These are phyloP conservation scores for Yamadazyma pseudoaaseri DNA, from an alignment of 1,139 yeast species.

Conservation along the genomic window DNA sequence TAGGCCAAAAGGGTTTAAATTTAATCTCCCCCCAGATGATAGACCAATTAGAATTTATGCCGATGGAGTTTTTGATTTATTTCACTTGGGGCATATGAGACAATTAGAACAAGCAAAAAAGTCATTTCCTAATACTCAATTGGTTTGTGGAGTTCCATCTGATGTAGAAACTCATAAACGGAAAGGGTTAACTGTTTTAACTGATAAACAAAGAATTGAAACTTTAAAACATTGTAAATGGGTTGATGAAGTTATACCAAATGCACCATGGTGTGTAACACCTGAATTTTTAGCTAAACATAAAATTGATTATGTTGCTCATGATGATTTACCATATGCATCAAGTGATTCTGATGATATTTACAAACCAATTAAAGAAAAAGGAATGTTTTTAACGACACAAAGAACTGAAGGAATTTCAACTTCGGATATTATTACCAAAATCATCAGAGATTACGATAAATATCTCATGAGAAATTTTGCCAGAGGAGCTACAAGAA, in stretches of 20 bases:
- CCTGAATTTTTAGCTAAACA: slow-evolving; percentile 77
- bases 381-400: slow-evolving; percentile 88
- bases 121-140: slow-evolving; percentile 77
- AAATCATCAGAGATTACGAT: slow-evolving; percentile 92
- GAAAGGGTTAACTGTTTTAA: slow-evolving; percentile 88
- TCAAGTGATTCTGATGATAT: slow-evolving; percentile 86
- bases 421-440: slow-evolving; percentile 93
- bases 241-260: slow-evolving; percentile 95
- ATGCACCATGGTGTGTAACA: slow-evolving; percentile 96
- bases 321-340: slow-evolving; percentile 94
- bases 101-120: slow-evolving; percentile 96
- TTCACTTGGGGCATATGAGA: slow-evolving; percentile 96
- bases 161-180: slow-evolving; percentile 88
- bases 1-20: slow-evolving; percentile 67
- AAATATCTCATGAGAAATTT: slow-evolving; percentile 95
- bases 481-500: slow-evolving; percentile 95
- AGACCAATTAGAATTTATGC: slow-evolving; percentile 91
- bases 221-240: slow-evolving; percentile 87
- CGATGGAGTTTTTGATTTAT: slow-evolving; percentile 95
- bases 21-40: slow-evolving; percentile 81
- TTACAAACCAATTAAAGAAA: slow-evolving; percentile 85
- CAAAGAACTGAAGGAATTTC: slow-evolving; percentile 97
- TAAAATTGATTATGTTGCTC: slow-evolving; percentile 93
- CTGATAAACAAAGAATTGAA: slow-evolving; percentile 85
- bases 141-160: slow-evolving; percentile 90